Conservation (phyloP, 331 rosid species). For the Cucumis variabilis region DNA sequence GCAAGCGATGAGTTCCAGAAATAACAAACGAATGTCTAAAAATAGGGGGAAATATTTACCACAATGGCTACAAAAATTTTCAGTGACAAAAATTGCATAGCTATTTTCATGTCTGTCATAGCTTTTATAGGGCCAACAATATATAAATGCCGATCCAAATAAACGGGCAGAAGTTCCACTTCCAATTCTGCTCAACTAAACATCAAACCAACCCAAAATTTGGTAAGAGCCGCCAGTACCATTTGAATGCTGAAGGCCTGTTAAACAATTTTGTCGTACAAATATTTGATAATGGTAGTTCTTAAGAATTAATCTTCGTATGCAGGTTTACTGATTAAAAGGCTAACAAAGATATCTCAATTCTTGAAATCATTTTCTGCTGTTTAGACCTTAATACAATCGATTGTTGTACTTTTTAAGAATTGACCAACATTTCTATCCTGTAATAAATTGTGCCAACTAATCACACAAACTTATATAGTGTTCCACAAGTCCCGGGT, state of each 20-base stretch:
- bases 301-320: neutral
- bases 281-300: conserved; percentile 5
- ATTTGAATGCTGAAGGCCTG: neutral
- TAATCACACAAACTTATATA: neutral
- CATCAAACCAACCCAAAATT: neutral
- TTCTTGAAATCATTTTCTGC: neutral
- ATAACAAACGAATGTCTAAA: neutral
- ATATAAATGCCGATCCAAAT: neutral
- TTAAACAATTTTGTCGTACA: neutral
- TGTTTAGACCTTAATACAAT: neutral
- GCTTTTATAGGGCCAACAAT: neutral
- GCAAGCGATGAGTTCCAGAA: neutral
- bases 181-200: too few species aligned
- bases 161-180: neutral
- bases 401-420: neutral
- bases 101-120: neutral
- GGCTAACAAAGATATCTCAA: neutral
- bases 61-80: neutral
- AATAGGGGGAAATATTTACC: neutral
- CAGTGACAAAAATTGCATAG: neutral
- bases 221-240: neutral
- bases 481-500: neutral
- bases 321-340: neutral
- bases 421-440: neutral
- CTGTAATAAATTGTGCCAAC: neutral